Conservation (phyloP, 768 basidiomycete genomes). For the Lactarius sp. region DNA sequence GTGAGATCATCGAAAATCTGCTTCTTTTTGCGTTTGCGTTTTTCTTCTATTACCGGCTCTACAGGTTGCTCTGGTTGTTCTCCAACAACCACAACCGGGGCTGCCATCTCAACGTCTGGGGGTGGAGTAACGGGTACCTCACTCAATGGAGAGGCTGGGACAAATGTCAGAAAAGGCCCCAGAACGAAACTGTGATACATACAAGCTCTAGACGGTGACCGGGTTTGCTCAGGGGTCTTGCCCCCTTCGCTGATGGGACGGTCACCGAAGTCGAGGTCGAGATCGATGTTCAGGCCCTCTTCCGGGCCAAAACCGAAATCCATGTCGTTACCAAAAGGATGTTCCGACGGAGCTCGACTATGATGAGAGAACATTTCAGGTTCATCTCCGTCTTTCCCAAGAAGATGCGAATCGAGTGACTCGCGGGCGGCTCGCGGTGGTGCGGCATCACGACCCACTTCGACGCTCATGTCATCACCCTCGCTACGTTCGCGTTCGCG, state of each 20-base stretch:
- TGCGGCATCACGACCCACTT: conserved; percentile 70
- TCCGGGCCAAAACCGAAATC: conserved; percentile 45
- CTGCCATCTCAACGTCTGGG: conserved; percentile 48
- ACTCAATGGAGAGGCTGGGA: conserved; percentile 67
- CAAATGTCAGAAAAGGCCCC: conserved; percentile 13
- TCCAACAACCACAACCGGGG: conserved; percentile 46
- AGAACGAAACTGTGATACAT: conserved; percentile 29
- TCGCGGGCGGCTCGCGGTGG: conserved; percentile 42
- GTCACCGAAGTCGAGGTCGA: conserved; percentile 68
- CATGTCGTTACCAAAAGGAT: conserved; percentile 55
- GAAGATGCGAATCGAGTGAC: conserved; percentile 58
- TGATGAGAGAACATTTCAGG: conserved; percentile 58
- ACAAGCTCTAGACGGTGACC: conserved; percentile 61
- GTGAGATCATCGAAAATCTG: conserved; percentile 89
- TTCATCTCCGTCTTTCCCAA: conserved; percentile 50
- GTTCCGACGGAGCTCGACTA: conserved; percentile 62
- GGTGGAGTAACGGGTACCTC: conserved; percentile 77
- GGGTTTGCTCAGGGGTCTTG: conserved; percentile 55
- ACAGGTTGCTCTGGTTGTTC: conserved; percentile 38
- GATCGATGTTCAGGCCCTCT: conserved; percentile 50
- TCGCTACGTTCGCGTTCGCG: conserved; percentile 31
- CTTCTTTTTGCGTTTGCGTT: conserved; percentile 64
- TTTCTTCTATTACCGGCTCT: conserved; percentile 31
- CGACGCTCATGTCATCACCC: conserved; percentile 60
- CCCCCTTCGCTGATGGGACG: conserved; percentile 42